Percentiles rank a stretch among this genome's conserved stretches.
Conservation (phyloP, 2,329 filamentous ascomycete genomes). For the Trichoderma gracile region DNA sequence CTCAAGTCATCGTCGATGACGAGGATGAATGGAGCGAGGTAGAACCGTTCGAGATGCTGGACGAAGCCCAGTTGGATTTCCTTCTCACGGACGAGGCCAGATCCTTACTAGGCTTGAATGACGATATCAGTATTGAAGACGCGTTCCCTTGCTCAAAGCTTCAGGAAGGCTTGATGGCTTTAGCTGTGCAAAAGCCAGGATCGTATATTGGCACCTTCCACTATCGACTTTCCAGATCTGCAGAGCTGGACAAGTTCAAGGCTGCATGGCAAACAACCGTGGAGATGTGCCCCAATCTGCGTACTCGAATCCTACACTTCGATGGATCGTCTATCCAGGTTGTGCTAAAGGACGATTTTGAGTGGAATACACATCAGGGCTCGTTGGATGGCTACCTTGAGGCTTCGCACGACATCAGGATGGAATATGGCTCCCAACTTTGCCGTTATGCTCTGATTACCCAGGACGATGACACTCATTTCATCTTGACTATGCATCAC, state of each 20-base stretch:
- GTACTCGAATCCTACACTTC: slow-evolving; percentile 26
- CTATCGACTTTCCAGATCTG: not conserved
- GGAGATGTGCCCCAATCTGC: not conserved
- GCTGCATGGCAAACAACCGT: slow-evolving; percentile 25
- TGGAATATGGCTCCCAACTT: not conserved
- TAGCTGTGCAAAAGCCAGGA: slow-evolving; percentile 20
- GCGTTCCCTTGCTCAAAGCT: slow-evolving; percentile 27
- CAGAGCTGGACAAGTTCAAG: not conserved
- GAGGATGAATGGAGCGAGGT: not conserved
- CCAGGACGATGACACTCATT: not conserved
- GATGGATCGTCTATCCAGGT: not conserved
- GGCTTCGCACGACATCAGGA: not conserved
- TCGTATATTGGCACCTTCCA: slow-evolving; percentile 13
- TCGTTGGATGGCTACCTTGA: not conserved
- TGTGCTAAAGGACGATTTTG: not conserved
- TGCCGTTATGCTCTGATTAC: not conserved
- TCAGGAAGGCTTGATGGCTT: slow-evolving; percentile 27
- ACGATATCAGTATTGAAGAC: slow-evolving; percentile 8
- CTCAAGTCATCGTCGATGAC: not conserved
- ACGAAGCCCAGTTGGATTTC: not conserved
- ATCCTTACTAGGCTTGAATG: not conserved
- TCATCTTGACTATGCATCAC: slow-evolving; percentile 35
- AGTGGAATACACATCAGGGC: not conserved
- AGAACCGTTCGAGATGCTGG: not conserved
- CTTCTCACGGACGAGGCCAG: not conserved